Evolutionary conservation across 1,284 basidiomycete genomes (phyloP).

Genomic region (Mycena sp.): DNA sequence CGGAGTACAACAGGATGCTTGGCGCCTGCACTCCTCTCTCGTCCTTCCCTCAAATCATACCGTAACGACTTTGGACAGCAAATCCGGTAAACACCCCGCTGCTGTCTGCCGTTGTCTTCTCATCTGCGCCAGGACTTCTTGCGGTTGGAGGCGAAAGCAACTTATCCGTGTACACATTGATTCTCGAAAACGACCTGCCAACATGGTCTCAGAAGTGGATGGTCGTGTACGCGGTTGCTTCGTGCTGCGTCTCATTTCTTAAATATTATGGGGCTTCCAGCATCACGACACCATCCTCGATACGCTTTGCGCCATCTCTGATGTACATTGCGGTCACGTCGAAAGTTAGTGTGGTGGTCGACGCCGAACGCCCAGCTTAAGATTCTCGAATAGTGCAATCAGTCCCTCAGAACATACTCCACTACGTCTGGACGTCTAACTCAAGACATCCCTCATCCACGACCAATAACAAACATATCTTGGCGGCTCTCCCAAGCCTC

Average conservation of each 20-base stretch:
- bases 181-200: slow-evolving; percentile 80
- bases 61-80: slow-evolving; percentile 73
- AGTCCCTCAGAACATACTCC: slow-evolving; percentile 69
- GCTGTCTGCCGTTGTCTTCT: slow-evolving; percentile 23
- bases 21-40: slow-evolving; percentile 85
- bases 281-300: slow-evolving; percentile 56
- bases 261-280: slow-evolving; percentile 43
- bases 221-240: slow-evolving; percentile 54
- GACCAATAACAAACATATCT: slow-evolving; percentile 66
- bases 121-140: slow-evolving; percentile 64
- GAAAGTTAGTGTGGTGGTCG: slow-evolving; percentile 51
- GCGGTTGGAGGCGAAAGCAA: slow-evolving; percentile 67
- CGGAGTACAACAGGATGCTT: slow-evolving; percentile 64
- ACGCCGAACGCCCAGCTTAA: slow-evolving; percentile 16
- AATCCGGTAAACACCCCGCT: slow-evolving; percentile 61
- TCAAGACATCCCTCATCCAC: slow-evolving; percentile 74
- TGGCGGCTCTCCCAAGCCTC: slow-evolving; percentile 76
- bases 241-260: slow-evolving; percentile 16
- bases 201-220: slow-evolving; percentile 84
- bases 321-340: slow-evolving; percentile 76
- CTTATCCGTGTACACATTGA: slow-evolving; percentile 76
- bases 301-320: slow-evolving; percentile 77
- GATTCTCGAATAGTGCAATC: slow-evolving; percentile 56
- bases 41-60: slow-evolving; percentile 60
- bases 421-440: slow-evolving; percentile 76